Percentiles rank a stretch among this genome's conserved stretches.
Conservation (phyloP, 106 monocot genomes). For the Platanthera guangdongensis region DNA sequence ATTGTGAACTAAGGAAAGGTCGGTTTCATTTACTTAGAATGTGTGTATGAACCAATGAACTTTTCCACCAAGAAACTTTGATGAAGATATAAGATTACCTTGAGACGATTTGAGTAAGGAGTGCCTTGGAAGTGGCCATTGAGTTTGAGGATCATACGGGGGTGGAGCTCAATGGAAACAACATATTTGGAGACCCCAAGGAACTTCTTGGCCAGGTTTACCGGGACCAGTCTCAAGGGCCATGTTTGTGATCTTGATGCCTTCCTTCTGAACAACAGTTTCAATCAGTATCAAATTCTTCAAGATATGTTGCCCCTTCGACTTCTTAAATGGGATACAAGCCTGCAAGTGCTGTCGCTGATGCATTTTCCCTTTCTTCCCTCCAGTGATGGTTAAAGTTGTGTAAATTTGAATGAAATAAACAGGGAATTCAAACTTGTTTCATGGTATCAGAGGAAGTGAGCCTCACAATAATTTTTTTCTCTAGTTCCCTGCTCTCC, state of each 20-base stretch:
- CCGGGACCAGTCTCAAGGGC: conserved; percentile 95
- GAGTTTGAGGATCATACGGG: conserved; percentile 87
- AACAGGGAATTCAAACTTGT: no score
- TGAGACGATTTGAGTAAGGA: conserved; percentile 45
- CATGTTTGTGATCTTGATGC: conserved; percentile 83
- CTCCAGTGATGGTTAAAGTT: conserved; percentile 61
- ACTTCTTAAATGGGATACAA: conserved; percentile 81
- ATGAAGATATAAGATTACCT: conserved; percentile 24
- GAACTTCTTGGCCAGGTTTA: conserved; percentile 86
- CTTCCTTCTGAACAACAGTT: conserved; percentile 73
- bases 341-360: conserved; percentile 44
- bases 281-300: conserved; percentile 83
- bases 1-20: no score
- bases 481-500: no score
- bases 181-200: conserved; percentile 78
- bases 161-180: conserved; percentile 84
- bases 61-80: no score
- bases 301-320: conserved; percentile 93
- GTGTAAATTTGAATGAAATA: no score
- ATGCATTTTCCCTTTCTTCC: conserved; percentile 57
- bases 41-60: no score
- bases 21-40: no score
- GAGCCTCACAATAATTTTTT: no score
- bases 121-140: conserved; percentile 84
- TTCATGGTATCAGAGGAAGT: no score